Conservation (phyloP, 2,329 filamentous ascomycete genomes). For the Colletotrichum liaoningense region DNA sequence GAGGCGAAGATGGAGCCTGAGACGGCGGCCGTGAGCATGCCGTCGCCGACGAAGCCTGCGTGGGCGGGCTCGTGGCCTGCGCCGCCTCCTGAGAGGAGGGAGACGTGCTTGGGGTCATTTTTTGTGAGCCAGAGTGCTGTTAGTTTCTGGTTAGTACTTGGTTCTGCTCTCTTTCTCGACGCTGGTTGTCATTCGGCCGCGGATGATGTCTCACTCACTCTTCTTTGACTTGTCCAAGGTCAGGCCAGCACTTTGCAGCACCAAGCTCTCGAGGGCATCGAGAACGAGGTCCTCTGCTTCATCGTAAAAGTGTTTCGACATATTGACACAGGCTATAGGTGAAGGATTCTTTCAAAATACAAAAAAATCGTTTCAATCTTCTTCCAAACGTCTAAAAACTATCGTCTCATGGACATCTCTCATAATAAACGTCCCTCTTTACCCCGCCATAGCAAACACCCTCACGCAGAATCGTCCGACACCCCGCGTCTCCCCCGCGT, state of each 20-base stretch:
- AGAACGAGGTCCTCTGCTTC: constrained; percentile 32
- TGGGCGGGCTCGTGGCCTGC: constrained; percentile 75
- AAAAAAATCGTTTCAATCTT: neutral
- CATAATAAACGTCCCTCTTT: constrained; percentile 1
- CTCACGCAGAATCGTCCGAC: constrained; percentile 1
- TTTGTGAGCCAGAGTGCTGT: constrained; percentile 30
- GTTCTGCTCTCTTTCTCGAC: too few species aligned
- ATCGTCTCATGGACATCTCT: neutral
- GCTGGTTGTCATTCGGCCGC: too few species aligned
- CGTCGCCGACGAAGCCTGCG: constrained; percentile 72
- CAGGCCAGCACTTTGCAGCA: constrained; percentile 62
- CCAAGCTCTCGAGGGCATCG: constrained; percentile 28
- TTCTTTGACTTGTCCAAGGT: constrained; percentile 58
- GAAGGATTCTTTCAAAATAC: neutral
- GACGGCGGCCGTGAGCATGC: constrained; percentile 70
- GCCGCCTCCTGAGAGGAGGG: constrained; percentile 63
- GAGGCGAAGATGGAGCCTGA: constrained; percentile 76
- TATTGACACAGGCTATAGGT: neutral
- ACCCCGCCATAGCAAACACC: neutral
- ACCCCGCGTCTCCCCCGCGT: neutral
- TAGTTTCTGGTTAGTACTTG: too few species aligned
- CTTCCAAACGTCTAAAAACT: neutral
- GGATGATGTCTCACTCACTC: constrained; percentile 27
- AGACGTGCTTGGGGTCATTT: constrained; percentile 49
- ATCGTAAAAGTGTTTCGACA: constrained; percentile 31